Conservation (phyloP, 176 grass and related monocot genomes). For the Oryza meyeriana region DNA sequence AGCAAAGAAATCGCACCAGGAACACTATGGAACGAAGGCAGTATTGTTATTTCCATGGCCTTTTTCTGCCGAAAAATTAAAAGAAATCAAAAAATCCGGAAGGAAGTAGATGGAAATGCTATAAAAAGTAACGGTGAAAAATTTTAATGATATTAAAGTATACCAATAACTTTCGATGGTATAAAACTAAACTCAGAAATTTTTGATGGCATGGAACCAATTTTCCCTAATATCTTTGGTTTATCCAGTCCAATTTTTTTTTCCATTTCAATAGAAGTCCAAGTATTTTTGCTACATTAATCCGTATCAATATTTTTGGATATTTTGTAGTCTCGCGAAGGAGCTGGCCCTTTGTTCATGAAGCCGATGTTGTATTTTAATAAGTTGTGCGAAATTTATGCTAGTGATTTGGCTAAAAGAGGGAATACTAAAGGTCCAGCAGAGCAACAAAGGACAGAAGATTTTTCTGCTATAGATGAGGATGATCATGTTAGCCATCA, state of each 20-base stretch:
- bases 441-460: neutral
- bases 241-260: neutral
- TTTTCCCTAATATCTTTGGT: neutral
- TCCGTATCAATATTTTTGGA: neutral
- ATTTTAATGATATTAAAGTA: too few relatives aligned
- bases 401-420: slow-evolving; percentile 1
- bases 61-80: too few relatives aligned
- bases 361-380: neutral
- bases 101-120: too few relatives aligned
- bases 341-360: neutral
- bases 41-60: too few relatives aligned
- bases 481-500: neutral
- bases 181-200: too few relatives aligned
- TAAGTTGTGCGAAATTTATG: neutral
- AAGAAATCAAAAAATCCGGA: too few relatives aligned
- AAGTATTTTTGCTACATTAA: neutral
- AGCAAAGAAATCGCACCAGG: too few relatives aligned
- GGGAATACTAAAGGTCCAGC: neutral
- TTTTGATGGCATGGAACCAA: too few relatives aligned
- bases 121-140: too few relatives aligned
- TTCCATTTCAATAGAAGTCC: neutral
- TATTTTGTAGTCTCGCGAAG: neutral
- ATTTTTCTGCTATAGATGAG: neutral
- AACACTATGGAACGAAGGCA: too few relatives aligned
- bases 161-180: too few relatives aligned